Conservation (phyloP, 2,329 filamentous ascomycete species). For the Neonectria neomacrospora region DNA sequence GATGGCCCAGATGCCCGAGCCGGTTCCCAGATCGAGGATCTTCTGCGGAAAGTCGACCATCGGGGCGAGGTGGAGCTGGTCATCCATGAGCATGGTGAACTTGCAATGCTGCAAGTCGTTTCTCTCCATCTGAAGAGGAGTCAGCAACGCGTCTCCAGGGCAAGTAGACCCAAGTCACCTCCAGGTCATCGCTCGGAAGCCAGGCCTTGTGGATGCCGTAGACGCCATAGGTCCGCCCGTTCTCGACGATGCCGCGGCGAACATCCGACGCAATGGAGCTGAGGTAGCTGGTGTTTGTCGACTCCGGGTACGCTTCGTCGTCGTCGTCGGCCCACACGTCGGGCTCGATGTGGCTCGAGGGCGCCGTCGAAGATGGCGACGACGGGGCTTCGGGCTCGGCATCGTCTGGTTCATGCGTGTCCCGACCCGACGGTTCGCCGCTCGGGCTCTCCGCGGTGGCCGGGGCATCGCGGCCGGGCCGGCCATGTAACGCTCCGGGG, state of each 20-base stretch:
- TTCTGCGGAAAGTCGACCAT: conserved; percentile 39
- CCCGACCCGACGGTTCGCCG: conserved; percentile 11
- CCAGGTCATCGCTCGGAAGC: conserved; percentile 36
- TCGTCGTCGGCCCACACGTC: conserved; percentile 38
- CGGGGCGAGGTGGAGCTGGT: conserved; percentile 39
- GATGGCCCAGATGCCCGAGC: conserved; percentile 48
- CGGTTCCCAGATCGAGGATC: conserved; percentile 46
- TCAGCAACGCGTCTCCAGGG: neutral
- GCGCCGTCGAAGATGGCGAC: conserved; percentile 3
- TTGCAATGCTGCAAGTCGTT: conserved; percentile 44
- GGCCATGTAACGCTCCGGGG: neutral
- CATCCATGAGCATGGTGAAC: conserved; percentile 34
- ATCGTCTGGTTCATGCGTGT: conserved; percentile 6
- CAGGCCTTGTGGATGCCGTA: conserved; percentile 42
- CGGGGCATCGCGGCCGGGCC: neutral
- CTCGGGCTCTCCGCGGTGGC: neutral
- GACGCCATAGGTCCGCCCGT: conserved; percentile 35
- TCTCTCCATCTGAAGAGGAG: conserved; percentile 38
- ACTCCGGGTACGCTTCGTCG: conserved; percentile 46
- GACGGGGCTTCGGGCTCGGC: neutral
- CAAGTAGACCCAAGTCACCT: conserved; percentile 18
- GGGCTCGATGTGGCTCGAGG: conserved; percentile 34
- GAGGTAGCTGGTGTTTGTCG: conserved; percentile 45
- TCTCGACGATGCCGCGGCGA: conserved; percentile 39
- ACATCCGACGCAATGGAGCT: conserved; percentile 43